Base-by-base conservation (phyloP, 257 asterid genomes). In the Nicotiana tabacum region DNA sequence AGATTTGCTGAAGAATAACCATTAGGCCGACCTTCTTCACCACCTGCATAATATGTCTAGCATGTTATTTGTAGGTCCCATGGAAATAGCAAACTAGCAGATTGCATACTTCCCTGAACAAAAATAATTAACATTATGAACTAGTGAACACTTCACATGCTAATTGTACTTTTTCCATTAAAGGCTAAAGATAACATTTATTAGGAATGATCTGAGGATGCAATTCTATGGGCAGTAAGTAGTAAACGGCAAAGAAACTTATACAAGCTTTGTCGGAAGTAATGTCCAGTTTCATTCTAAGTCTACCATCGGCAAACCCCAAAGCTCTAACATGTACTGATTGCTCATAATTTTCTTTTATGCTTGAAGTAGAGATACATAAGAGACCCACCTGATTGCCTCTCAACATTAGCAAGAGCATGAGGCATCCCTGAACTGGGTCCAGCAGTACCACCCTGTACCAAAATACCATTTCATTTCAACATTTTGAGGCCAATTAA, bases 381-480 rank as follows among this genome's bases (percentile, higher is more conserved):
- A 80, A 72, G 66, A 78, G 60, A 77, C 82, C 55, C 84, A 94
- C 98, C 97, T 89, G 92, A 87, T 83, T 88, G 97, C 88, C 92
- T 86, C 61, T 92, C 96, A 79, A 85, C 81, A 85, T 85, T 92
- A 72, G 84, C 87, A 83, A 61, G 77, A 57, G 89, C 83, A 66
- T 81, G 91, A 43, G 90, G 99, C 85, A 93, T 82, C 86, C 92
- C 96, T 4, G 97, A 91, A 87, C 91, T 91, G 81, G 95, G 85
- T 84, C 92, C 95, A 66, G 88, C 89, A 57, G 88, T 85, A 78
- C 86, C 86, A 67, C 93, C 97, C 97, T 93, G 89, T 58, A 30
- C 56, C 64, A 82, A 62, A 82, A 80, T 15, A 66, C 33, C 64
- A 66, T 81, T 66, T 51, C 61, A 35, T 69, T 39, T 77, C 48